phyloP scores from a whole-genome alignment of 371 early-diverging fungal species.

The Syncephalis fuscata region DNA sequence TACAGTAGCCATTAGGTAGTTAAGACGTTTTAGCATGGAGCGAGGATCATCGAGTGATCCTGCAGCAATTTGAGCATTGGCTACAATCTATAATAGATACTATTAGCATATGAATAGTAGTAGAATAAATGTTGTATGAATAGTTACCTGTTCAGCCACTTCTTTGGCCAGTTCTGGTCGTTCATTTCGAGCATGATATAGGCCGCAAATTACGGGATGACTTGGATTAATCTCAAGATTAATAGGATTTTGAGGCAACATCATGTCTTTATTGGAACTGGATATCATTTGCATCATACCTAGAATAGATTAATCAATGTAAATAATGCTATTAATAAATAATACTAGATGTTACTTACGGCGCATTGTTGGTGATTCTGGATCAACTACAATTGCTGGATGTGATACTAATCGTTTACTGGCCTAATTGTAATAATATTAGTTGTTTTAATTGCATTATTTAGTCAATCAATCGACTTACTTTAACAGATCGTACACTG shows the following conservation, averaged over 20 bases:
- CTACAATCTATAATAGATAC: constrained; percentile 33
- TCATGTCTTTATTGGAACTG: constrained; percentile 15
- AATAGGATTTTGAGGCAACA: constrained; percentile 26
- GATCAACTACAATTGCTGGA: constrained; percentile 63
- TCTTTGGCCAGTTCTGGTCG: constrained; percentile 46
- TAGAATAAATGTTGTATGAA: background rate
- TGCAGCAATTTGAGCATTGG: constrained; percentile 63
- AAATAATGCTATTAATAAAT: background rate
- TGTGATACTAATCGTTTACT: constrained; percentile 37
- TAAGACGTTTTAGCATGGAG: constrained; percentile 55
- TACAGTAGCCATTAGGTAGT: constrained; percentile 31
- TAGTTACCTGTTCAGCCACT: constrained; percentile 28
- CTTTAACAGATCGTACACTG: constrained; percentile 46
- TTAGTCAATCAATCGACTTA: constrained; percentile 13
- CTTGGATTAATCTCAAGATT: constrained; percentile 77
- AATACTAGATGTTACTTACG: constrained; percentile 24
- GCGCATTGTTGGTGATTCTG: constrained; percentile 49
- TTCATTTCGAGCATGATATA: constrained; percentile 32
- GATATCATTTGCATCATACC: background rate
- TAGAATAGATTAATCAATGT: background rate
- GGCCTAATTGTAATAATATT: background rate
- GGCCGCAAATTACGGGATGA: constrained; percentile 53
- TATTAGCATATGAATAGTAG: constrained; percentile 6
- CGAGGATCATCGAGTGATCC: constrained; percentile 65
- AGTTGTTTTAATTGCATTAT: background rate